Conservation (phyloP, 495 filamentous ascomycete species). For the Penicillium salamii region DNA sequence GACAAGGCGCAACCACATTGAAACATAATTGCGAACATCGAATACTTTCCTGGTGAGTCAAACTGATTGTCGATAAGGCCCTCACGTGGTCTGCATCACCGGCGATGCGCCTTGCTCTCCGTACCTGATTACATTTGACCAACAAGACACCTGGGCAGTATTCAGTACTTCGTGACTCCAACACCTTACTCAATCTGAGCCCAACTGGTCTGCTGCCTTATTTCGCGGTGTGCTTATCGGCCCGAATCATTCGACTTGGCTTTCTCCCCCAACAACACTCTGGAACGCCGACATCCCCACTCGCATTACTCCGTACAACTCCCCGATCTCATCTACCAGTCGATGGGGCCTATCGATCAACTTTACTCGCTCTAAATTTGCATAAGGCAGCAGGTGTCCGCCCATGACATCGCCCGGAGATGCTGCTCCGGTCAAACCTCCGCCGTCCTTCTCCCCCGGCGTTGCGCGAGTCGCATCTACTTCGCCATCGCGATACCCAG, state of each 20-base stretch:
- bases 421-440: conserved; percentile 59
- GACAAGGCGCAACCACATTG: conserved; percentile 22
- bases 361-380: conserved; percentile 10
- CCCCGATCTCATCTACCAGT: conserved; percentile 15
- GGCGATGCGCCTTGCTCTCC: conserved; percentile 1
- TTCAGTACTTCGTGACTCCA: too few relatives aligned
- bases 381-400: conserved; percentile 41
- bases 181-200: too few relatives aligned
- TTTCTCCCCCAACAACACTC: conserved; percentile 24
- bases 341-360: conserved; percentile 34
- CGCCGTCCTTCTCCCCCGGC: conserved; percentile 54
- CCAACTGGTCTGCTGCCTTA: not conserved
- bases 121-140: not conserved
- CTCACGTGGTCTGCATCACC: conserved; percentile 30
- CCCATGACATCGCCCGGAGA: conserved; percentile 63
- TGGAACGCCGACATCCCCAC: conserved; percentile 5
- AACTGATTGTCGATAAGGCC: conserved; percentile 22
- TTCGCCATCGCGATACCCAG: conserved; percentile 47
- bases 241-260: conserved; percentile 26
- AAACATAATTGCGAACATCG: conserved; percentile 9
- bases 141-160: not conserved
- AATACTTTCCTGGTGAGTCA: too few relatives aligned
- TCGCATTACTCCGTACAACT: conserved; percentile 14
- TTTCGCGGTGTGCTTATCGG: conserved; percentile 7
- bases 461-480: conserved; percentile 52